phyloP scores from a whole-genome alignment of 495 filamentous ascomycete genomes.

The Hyphodiscus hymeniophilus region DNA sequence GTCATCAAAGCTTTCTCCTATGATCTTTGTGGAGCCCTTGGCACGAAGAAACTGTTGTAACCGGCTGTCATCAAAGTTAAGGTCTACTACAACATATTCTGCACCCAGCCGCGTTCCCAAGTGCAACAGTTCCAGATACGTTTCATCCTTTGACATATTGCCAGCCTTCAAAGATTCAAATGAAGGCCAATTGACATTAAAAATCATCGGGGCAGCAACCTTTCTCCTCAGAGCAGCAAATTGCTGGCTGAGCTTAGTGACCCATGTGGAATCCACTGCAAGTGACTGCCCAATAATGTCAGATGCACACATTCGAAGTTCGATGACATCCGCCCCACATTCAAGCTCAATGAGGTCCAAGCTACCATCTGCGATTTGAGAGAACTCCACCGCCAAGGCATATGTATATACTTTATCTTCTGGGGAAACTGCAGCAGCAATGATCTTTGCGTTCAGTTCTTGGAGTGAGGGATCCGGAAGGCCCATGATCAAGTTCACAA shows the following conservation, averaged over 20 bases:
- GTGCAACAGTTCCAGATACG: constrained; percentile 51
- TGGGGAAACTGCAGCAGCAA: constrained; percentile 52
- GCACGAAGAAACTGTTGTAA: constrained; percentile 42
- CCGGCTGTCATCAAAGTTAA: constrained; percentile 42
- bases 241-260: constrained; percentile 3
- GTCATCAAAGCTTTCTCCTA: constrained; percentile 51
- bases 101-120: constrained; percentile 62
- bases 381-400: constrained; percentile 51
- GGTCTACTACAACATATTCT: constrained; percentile 60
- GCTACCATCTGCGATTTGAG: constrained; percentile 38
- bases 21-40: constrained; percentile 59
- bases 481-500: constrained; percentile 56
- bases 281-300: constrained; percentile 31
- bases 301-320: constrained; percentile 59
- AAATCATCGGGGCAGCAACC: constrained; percentile 56
- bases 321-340: constrained; percentile 59
- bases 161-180: constrained; percentile 23
- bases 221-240: constrained; percentile 30
- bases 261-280: constrained; percentile 30
- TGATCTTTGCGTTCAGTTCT: constrained; percentile 54
- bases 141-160: constrained; percentile 31
- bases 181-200: constrained; percentile 48
- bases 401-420: constrained; percentile 56
- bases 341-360: constrained; percentile 55
- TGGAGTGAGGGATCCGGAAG: constrained; percentile 41